Evolutionary conservation across 139 green algal genomes (phyloP).

Genomic region (Penium margaritaceum): DNA sequence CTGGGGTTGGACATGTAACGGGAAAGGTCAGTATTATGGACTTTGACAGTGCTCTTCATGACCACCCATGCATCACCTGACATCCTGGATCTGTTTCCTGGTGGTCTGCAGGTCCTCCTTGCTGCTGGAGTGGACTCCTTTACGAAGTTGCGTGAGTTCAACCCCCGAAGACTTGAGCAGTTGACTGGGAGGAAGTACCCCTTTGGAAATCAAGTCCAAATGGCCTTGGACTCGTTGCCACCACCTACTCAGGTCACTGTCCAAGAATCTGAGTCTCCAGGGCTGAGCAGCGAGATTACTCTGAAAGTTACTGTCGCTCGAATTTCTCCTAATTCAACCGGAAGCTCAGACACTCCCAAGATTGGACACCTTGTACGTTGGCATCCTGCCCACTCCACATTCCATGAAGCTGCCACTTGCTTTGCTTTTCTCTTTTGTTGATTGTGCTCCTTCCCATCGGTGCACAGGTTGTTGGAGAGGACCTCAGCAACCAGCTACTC

Average conservation of each 20-base stretch:
- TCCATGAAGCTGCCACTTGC: too few species aligned
- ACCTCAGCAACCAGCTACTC: too few species aligned
- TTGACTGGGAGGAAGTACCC: slow-evolving; percentile 35
- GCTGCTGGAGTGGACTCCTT: slow-evolving; percentile 12
- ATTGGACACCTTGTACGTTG: too few species aligned
- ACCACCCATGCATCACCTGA: background rate
- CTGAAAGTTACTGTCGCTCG: background rate
- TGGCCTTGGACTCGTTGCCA: slow-evolving; percentile 13
- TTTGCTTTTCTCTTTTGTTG: too few species aligned
- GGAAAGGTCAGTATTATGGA: slow-evolving; percentile 15
- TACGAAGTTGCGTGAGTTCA: background rate
- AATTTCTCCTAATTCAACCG: too few species aligned
- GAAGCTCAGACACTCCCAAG: too few species aligned
- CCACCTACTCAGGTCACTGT: background rate
- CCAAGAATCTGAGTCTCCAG: background rate
- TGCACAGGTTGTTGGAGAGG: too few species aligned
- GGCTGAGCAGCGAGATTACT: background rate
- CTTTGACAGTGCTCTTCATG: background rate
- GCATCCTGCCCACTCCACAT: too few species aligned
- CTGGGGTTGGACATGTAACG: slow-evolving; percentile 18
- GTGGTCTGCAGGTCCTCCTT: slow-evolving; percentile 23
- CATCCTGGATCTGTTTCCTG: background rate
- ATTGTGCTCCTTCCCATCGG: too few species aligned
- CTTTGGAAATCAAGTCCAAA: slow-evolving; percentile 36
- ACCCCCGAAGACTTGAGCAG: slow-evolving; percentile 28